phyloP scores from a whole-genome alignment of 257 asterid species.

The Plantago elongata region DNA sequence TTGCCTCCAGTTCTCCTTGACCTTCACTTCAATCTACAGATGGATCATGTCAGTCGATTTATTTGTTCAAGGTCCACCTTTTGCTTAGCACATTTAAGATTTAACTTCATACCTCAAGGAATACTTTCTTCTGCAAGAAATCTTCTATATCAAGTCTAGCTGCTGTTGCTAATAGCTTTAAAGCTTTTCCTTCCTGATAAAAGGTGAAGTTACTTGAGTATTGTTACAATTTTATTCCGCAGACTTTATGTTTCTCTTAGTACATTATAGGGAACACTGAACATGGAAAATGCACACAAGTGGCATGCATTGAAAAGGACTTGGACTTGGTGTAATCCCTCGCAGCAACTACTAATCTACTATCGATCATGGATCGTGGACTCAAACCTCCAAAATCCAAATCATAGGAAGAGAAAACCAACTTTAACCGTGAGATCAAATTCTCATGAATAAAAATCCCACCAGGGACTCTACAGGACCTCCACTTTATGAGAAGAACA shows the following conservation, averaged over 20 bases:
- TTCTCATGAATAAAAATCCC: neutral
- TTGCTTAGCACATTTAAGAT: conserved; percentile 3
- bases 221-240: neutral
- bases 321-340: neutral
- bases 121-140: conserved; percentile 94
- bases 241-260: neutral
- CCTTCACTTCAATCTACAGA: conserved; percentile 81
- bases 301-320: neutral
- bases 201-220: conserved; percentile 5
- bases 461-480: neutral
- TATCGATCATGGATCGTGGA: too few relatives aligned
- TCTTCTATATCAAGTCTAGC: conserved; percentile 95
- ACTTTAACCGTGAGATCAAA: neutral
- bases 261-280: neutral
- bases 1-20: conserved; percentile 93
- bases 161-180: conserved; percentile 89
- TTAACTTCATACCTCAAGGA: conserved; percentile 61
- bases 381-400: neutral
- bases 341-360: too few relatives aligned
- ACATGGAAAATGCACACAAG: neutral
- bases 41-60: neutral
- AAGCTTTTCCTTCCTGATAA: conserved; percentile 84
- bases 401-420: neutral
- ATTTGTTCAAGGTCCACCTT: conserved; percentile 5
- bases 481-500: conserved; percentile 5